Conservation (phyloP, 2,329 filamentous ascomycete genomes). For the Fusarium sacchari region DNA sequence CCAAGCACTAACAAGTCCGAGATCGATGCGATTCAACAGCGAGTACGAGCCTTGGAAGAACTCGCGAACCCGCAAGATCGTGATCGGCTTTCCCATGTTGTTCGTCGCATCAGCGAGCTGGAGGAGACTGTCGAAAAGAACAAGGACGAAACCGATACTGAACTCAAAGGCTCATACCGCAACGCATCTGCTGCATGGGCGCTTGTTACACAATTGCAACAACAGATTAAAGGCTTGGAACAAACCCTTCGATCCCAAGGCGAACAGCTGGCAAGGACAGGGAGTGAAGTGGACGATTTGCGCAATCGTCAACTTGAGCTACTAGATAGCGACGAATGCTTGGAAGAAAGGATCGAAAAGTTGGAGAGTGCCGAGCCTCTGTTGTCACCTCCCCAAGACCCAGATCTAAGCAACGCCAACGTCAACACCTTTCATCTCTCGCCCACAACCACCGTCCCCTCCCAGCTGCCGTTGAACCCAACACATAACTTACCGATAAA, state of each 20-base stretch:
- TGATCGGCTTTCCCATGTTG: slow-evolving; percentile 52
- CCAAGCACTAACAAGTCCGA: slow-evolving; percentile 58
- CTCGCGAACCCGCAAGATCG: slow-evolving; percentile 44
- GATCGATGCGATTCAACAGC: slow-evolving; percentile 44
- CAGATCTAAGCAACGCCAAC: slow-evolving; percentile 8
- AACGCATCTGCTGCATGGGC: slow-evolving; percentile 66
- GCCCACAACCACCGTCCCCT: slow-evolving; percentile 14
- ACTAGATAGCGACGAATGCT: slow-evolving; percentile 59
- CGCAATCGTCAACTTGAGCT: slow-evolving; percentile 61
- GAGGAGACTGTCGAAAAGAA: slow-evolving; percentile 66
- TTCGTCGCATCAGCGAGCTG: slow-evolving; percentile 59
- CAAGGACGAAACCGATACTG: slow-evolving; percentile 60
- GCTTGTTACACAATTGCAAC: slow-evolving; percentile 58
- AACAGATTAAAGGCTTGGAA: slow-evolving; percentile 49
- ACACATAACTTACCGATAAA: not conserved
- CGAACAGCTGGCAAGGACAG: slow-evolving; percentile 53
- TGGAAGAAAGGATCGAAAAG: slow-evolving; percentile 66
- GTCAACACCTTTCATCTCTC: slow-evolving; percentile 27
- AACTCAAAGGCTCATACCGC: slow-evolving; percentile 65
- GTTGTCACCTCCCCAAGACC: slow-evolving; percentile 40
- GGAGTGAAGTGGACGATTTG: slow-evolving; percentile 57
- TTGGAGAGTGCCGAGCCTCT: slow-evolving; percentile 48
- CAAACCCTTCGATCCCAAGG: slow-evolving; percentile 53
- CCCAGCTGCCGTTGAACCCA: slow-evolving; percentile 7
- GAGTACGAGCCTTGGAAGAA: slow-evolving; percentile 49